Percentiles rank a stretch among this genome's conserved stretches.
These are phyloP conservation scores for Rhynchosporium graminicola DNA, from an alignment of 2,329 filamentous ascomycete genomes.

Conservation along the genomic window DNA sequence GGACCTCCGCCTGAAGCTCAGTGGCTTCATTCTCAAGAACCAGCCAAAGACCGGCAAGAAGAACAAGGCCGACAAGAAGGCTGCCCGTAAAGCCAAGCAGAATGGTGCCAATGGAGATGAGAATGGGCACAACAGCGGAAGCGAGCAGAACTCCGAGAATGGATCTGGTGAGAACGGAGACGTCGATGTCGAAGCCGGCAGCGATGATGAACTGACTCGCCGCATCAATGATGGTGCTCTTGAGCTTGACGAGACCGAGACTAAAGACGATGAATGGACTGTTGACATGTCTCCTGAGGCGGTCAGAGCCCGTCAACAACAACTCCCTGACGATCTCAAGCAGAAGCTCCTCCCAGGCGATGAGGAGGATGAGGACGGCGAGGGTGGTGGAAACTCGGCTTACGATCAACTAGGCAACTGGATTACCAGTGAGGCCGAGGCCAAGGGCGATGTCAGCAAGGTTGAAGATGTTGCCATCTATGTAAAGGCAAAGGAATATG, in stretches of 20 bases:
- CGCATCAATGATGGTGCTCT: constrained; percentile 67
- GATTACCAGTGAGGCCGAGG: constrained; percentile 74
- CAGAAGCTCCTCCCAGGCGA: constrained; percentile 80
- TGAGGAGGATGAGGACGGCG: constrained; percentile 78
- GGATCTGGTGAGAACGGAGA: constrained; percentile 53
- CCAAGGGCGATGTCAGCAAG: constrained; percentile 73
- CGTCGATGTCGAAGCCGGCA: constrained; percentile 66
- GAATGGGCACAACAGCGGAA: constrained; percentile 58
- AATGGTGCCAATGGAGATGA: constrained; percentile 56
- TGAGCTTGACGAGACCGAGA: constrained; percentile 70
- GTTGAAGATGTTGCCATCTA: constrained; percentile 91
- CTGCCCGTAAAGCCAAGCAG: constrained; percentile 81
- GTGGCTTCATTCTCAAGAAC: constrained; percentile 96
- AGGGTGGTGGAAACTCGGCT: constrained; percentile 69
- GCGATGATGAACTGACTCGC: constrained; percentile 89
- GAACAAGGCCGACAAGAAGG: constrained; percentile 91
- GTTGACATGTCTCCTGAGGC: constrained; percentile 96
- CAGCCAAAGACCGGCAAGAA: constrained; percentile 93
- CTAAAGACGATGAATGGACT: constrained; percentile 89
- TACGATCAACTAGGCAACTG: constrained; percentile 94
- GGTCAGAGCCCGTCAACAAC: constrained; percentile 89
- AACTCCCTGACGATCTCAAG: constrained; percentile 93
- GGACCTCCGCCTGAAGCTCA: constrained; percentile 91
- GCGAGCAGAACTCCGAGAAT: constrained; percentile 65
- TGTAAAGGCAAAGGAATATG: constrained; percentile 93